Evolutionary conservation across 345 rosid genomes (phyloP).

Genomic region (Hibiscus syriacus): DNA sequence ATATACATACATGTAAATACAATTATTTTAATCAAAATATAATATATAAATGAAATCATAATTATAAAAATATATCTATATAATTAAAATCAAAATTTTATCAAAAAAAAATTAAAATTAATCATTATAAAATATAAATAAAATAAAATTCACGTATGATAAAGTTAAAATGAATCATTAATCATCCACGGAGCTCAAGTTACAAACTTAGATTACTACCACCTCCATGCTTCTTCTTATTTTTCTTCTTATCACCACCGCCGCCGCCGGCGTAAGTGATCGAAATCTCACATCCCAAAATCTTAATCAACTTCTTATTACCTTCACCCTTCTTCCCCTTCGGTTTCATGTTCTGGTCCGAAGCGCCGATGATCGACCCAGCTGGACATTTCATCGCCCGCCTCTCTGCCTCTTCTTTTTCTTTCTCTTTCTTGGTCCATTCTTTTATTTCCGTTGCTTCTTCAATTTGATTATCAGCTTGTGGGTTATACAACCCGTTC

Average conservation of each 20-base stretch:
- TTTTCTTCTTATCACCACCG: slow-evolving; percentile 18
- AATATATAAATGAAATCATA: too few species aligned
- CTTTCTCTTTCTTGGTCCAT: slow-evolving; percentile 43
- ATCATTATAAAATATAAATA: too few species aligned
- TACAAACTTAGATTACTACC: slow-evolving; percentile 29
- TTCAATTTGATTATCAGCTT: slow-evolving; percentile 14
- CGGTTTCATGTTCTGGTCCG: neutral
- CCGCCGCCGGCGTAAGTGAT: slow-evolving; percentile 61
- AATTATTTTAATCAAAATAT: too few species aligned
- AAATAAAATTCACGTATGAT: too few species aligned
- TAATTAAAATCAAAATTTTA: too few species aligned
- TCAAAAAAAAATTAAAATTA: too few species aligned
- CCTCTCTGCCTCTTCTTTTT: slow-evolving; percentile 45
- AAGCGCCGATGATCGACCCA: neutral
- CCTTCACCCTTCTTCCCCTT: slow-evolving; percentile 20
- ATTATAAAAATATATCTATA: too few species aligned
- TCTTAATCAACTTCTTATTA: slow-evolving; percentile 53
- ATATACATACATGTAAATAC: too few species aligned
- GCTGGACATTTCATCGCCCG: slow-evolving; percentile 53
- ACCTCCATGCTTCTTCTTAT: slow-evolving; percentile 15
- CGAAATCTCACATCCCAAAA: slow-evolving; percentile 75
- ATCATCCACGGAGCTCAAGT: slow-evolving; percentile 44
- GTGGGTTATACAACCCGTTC: slow-evolving; percentile 50
- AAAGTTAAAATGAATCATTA: too few species aligned
- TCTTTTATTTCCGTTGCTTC: slow-evolving; percentile 36